A percentile compares a stretch with the other conserved stretches of the same genome.
phyloP scores from a whole-genome alignment of 2,329 filamentous ascomycete species.

The Stemphylium lycopersici region DNA sequence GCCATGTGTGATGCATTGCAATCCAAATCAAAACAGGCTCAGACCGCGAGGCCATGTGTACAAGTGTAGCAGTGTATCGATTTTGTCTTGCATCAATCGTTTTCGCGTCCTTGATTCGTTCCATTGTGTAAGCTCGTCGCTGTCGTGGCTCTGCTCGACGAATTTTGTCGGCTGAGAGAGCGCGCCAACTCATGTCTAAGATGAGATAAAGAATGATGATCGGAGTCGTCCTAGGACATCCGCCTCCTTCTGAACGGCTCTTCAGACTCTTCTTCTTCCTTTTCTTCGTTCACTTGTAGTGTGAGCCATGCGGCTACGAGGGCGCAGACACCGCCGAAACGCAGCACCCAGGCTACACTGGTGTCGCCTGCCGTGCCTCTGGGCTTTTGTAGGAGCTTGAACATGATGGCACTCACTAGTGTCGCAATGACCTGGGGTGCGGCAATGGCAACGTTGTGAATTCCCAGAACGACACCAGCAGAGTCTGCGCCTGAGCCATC shows the following conservation, averaged over 20 bases:
- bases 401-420: constrained; percentile 81
- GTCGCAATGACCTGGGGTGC: constrained; percentile 92
- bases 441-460: constrained; percentile 94
- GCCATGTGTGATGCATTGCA: constrained; percentile 6
- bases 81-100: neutral
- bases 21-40: neutral
- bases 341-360: constrained; percentile 84
- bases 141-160: neutral
- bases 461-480: constrained; percentile 87
- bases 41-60: constrained; percentile 1
- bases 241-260: constrained; percentile 31
- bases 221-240: constrained; percentile 27
- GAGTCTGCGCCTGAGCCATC: constrained; percentile 70
- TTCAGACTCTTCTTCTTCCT: constrained; percentile 30
- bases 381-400: constrained; percentile 84
- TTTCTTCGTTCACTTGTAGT: constrained; percentile 68
- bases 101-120: neutral
- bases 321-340: constrained; percentile 81
- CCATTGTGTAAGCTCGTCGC: neutral
- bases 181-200: constrained; percentile 17
- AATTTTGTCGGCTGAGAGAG: constrained; percentile 12
- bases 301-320: constrained; percentile 78
- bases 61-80: neutral
- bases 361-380: constrained; percentile 83
- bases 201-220: constrained; percentile 13